A percentile compares a stretch with the other conserved stretches of the same genome.
These are phyloP conservation scores for Wallacemonas rigidus DNA, from an alignment of 208 protist species.

Conservation along the genomic window DNA sequence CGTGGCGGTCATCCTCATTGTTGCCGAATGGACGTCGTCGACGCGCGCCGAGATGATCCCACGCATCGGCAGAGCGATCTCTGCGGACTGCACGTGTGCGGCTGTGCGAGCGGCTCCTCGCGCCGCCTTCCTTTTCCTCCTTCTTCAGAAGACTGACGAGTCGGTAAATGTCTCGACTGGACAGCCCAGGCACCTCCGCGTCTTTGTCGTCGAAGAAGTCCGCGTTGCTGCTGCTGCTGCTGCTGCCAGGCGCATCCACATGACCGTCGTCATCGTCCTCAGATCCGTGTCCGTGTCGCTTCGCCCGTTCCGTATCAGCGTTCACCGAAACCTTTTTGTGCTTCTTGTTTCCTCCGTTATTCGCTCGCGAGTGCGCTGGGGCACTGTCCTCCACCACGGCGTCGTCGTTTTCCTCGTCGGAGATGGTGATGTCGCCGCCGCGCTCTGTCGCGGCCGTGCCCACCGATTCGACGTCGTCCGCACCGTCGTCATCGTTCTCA, in stretches of 20 bases:
- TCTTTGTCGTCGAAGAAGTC: neutral
- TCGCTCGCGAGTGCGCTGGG: neutral
- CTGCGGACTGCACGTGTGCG: neutral
- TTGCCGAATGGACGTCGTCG: too few species aligned
- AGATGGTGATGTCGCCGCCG: constrained; percentile 13
- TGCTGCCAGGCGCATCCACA: neutral
- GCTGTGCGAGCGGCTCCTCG: constrained; percentile 1
- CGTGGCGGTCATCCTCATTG: neutral
- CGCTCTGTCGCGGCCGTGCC: neutral
- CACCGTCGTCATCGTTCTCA: neutral
- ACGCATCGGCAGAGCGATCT: constrained; percentile 7
- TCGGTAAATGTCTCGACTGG: constrained; percentile 4
- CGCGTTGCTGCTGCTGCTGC: neutral
- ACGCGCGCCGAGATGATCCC: constrained; percentile 7
- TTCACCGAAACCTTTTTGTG: neutral
- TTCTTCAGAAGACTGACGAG: neutral
- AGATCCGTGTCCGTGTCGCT: neutral
- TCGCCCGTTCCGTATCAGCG: neutral
- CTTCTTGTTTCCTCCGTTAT: neutral
- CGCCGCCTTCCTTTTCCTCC: neutral
- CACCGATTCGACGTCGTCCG: neutral
- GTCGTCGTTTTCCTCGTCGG: constrained; percentile 24
- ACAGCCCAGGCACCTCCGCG: neutral
- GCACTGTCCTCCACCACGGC: constrained; percentile 17
- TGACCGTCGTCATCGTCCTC: neutral